phyloP scores from a whole-genome alignment of 805 yeast genomes.

The Yarrowia keelungensis region DNA sequence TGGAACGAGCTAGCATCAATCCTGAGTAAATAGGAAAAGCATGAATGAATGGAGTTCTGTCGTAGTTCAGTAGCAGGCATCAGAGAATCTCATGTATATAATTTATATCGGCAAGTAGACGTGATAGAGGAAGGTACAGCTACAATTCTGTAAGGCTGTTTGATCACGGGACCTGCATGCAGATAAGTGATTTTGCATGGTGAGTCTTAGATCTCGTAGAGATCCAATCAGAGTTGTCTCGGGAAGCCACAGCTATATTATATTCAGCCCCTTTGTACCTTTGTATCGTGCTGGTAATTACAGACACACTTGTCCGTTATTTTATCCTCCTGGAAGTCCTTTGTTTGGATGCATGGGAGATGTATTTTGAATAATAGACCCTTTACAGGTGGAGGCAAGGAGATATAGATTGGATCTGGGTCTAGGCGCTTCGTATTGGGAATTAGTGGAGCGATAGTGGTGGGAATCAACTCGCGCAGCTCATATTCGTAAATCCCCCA shows the following conservation, averaged over 20 bases:
- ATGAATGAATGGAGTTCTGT: not conserved
- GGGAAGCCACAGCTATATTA: not conserved
- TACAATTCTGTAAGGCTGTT: not conserved
- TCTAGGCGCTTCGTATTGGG: too few species aligned
- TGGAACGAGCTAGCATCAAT: slow-evolving; percentile 29
- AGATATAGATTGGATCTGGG: too few species aligned
- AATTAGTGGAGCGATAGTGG: too few species aligned
- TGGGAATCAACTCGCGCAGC: too few species aligned
- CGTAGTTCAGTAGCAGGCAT: too few species aligned
- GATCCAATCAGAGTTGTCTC: slow-evolving; percentile 1
- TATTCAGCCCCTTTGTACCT: not conserved
- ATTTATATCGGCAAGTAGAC: not conserved
- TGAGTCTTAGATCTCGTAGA: not conserved
- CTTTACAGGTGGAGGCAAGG: not conserved
- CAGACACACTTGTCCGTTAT: not conserved
- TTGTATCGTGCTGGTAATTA: too few species aligned
- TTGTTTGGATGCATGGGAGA: slow-evolving; percentile 5
- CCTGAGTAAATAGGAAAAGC: slow-evolving; percentile 19
- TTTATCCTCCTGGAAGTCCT: slow-evolving; percentile 8
- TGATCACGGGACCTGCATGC: slow-evolving; percentile 6
- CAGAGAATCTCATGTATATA: too few species aligned
- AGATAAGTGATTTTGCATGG: too few species aligned
- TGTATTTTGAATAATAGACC: not conserved
- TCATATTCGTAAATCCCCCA: too few species aligned
- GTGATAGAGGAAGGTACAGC: not conserved